A percentile compares a stretch with the other conserved stretches of the same genome.
phyloP scores from a whole-genome alignment of 768 basidiomycete genomes.

The Rubroboletus satanas region DNA sequence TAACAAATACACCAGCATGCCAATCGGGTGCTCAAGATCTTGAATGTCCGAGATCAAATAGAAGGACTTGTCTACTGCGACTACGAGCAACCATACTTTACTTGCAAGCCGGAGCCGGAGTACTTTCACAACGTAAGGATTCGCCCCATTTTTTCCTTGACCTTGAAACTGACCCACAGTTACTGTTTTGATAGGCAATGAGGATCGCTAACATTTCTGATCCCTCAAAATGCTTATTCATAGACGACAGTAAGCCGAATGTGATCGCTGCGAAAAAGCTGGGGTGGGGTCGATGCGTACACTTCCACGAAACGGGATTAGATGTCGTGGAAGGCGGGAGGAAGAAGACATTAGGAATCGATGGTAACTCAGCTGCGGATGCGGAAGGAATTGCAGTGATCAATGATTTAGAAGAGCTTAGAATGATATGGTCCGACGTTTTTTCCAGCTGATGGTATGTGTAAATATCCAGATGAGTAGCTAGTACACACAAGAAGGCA shows the following conservation, averaged over 20 bases:
- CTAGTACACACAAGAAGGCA: not conserved
- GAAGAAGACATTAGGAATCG: conserved; percentile 42
- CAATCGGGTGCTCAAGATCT: conserved; percentile 68
- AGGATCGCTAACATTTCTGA: conserved; percentile 55
- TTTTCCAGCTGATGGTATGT: conserved; percentile 42
- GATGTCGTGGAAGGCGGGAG: conserved; percentile 62
- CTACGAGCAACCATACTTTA: conserved; percentile 61
- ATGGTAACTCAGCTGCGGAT: conserved; percentile 32
- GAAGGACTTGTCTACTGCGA: conserved; percentile 78
- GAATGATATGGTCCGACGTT: conserved; percentile 70
- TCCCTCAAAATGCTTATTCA: conserved; percentile 68
- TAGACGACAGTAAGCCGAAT: conserved; percentile 74
- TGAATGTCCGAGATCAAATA: conserved; percentile 67
- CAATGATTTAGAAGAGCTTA: conserved; percentile 58
- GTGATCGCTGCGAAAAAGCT: conserved; percentile 59
- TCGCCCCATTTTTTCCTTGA: not conserved
- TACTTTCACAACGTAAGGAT: conserved; percentile 58
- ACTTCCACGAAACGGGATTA: conserved; percentile 70
- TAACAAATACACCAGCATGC: conserved; percentile 57
- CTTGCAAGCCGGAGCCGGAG: conserved; percentile 76
- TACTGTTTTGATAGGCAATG: conserved; percentile 51
- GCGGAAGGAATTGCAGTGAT: conserved; percentile 52
- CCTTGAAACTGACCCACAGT: not conserved
- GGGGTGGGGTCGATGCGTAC: conserved; percentile 72
- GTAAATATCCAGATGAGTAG: not conserved